Evolutionary conservation across 2,329 filamentous ascomycete species (phyloP), one percentile per base, ranked within the genome.

Genomic region (Venturia oleaginea): DNA sequence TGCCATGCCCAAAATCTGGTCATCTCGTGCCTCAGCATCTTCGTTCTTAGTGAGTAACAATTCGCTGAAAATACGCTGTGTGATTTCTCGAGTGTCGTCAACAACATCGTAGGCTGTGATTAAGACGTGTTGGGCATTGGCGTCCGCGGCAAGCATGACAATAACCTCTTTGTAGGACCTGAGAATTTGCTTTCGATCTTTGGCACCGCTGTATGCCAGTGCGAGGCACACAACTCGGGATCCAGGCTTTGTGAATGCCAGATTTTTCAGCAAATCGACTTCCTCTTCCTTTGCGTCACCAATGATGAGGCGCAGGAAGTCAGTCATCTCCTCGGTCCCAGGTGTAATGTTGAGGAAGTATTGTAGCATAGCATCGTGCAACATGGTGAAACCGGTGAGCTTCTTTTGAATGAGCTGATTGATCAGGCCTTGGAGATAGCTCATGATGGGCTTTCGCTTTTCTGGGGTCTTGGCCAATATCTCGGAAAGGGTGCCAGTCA

Each of bases 331-430:
- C 65, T 90, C 86, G 55, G 87, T 90, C 3, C 89, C 92, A 4
- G 84, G 80, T 68, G 89, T 87, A 59, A 87, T 86, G 71, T 89
- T 93, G 63, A 91, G 79, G 77, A 93, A 97, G 77, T 97, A 99
- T 74, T 99, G 93, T 66, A 97, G 81, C 92, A 99, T 96, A 61
- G 94, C 94, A 72, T 97, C 94, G 76, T 99, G 95, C 24, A 99
- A 84, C 84, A 99, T 95, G 2, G 93, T 97, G 77, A 99, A 97
- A 11, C 91, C 93, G 0, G 91, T 95, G 78, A 94, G 87, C 78
- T 94, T 94, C 84, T 99, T 99, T 77, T 99, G 92, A 59, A 97
- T 84, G 51, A 99, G 84, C 67, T 89, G 86, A 76, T 97, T 96
- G 80, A 96, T 94, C 78, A 96, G 84, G 69, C 91, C 89, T 68